Evolutionary conservation across 352 stramenopile species (phyloP), one percentile per base, ranked within the genome.

Genomic region (Pythium monospermum): DNA sequence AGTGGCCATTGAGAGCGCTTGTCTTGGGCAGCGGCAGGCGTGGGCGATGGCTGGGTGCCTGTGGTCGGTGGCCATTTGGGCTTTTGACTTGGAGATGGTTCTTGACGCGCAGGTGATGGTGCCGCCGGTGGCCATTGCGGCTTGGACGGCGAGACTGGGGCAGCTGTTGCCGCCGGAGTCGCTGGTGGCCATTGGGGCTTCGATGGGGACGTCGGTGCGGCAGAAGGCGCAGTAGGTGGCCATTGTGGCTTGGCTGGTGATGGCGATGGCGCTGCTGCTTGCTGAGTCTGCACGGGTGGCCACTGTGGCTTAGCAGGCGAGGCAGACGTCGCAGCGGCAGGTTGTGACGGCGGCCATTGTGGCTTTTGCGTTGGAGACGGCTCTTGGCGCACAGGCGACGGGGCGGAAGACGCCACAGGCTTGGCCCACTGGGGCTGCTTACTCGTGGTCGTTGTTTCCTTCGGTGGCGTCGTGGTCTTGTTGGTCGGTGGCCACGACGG

Each of bases 1-100:
- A 71, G 71, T 2, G 73, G 73, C 73, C 76, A 87, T 39, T 85
- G 75, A 1, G 64, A 35, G 12, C 61, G 68, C 59, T 80, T 81
- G 21, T 54, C 49, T 35, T 68, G 27, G 35, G 62, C 57, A 59
- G 57, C 25, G 32, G 50, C 53, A 31, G 44, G 13, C 18, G 31
- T 27, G 16, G 39, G 22, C 4, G 54, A 36, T 2, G 50, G 16
- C 27, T 63, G 32, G 19, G 15, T 23, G 41, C 54, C n/a, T n/a
- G n/a, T 67, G 13, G 23, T 48, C 13, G 58, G 66, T 37, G 71
- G 71, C 71, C 71, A 81, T 25, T 76, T 73, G 1, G 59, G 49
- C 49, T 78, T 80, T 28, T 58, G 49, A 16, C 51, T 48, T 8
- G 49, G 50, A 2, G 49, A 48, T 33, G 49, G 50, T 33, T 61